Base-by-base conservation (phyloP, 1,139 yeast genomes). In the Diutina catenulata region DNA sequence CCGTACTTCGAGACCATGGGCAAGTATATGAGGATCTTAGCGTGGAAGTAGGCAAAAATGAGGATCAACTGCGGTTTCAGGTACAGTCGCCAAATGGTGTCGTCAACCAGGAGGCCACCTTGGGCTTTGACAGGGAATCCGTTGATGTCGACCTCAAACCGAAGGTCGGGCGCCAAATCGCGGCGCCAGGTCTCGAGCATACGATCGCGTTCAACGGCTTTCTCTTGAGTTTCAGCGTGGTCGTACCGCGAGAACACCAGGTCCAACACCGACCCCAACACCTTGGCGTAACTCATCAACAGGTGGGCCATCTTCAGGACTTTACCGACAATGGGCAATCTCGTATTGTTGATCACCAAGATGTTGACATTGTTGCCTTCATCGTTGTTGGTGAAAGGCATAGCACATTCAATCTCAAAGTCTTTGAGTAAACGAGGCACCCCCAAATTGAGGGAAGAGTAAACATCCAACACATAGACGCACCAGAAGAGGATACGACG, bases 401-500 rank as follows among this genome's bases (percentile, higher is more conserved):
- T 59, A 1, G 91, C 88, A 62, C 95, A 84, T 54, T 84, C 94
- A 38, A 84, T 76, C 52, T 83, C 94, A 49, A 74, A 74, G 53
- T 83, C 94, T 49, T 80, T 80, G 31, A 86, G 57, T 38, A 84
- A 57, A 45, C 94, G 62, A 4, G 95, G 94, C 22, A 84, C 84
- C 36, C 96, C 96, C 37, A 86, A 59, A 42, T 76, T 77, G 43
- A 83, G 70, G 2, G 91, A 75, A 18, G 86, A 67, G 52, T 82
- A 83, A 3, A 78, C 71, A 53, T 87, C 96, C 45, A 86, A 64
- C 29, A 80, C 69, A 53, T 83, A 86, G 31, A 80, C 73, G 45
- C 86, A 78, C 95, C 95, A 87, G 50, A 86, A 86, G 28, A 83
- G 58, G 37, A 84, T 70, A 50, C 94, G 73, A 43, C 95, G 67